Conservation (phyloP, 1,284 basidiomycete genomes). For the Tylopilus orsonianus region DNA sequence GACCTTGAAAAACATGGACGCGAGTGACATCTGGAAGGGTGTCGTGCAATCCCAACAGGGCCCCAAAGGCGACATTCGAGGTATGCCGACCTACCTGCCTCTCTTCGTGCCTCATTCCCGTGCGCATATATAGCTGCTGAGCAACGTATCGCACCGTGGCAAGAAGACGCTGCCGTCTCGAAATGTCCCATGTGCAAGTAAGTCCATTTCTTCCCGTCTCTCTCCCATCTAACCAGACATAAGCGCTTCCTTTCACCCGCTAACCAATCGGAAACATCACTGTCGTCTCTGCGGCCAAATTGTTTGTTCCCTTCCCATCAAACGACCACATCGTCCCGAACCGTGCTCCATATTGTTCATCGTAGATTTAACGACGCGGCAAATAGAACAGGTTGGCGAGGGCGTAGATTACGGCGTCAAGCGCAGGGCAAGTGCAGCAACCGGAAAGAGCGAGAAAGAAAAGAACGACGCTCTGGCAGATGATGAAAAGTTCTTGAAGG, state of each 20-base stretch:
- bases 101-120: constrained; percentile 10
- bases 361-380: constrained; percentile 70
- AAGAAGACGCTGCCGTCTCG: constrained; percentile 75
- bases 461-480: constrained; percentile 39
- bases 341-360: constrained; percentile 80
- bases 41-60: constrained; percentile 46
- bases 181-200: constrained; percentile 87
- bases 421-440: constrained; percentile 36
- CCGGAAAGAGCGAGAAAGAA: constrained; percentile 40
- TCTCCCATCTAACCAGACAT: not conserved
- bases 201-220: constrained; percentile 32
- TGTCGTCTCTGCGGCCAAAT: constrained; percentile 93
- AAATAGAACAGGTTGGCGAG: constrained; percentile 84
- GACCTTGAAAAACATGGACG: constrained; percentile 56
- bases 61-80: constrained; percentile 56
- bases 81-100: constrained; percentile 35
- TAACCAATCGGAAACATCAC: constrained; percentile 95
- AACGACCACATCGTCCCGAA: constrained; percentile 63
- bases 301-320: constrained; percentile 87
- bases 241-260: constrained; percentile 80
- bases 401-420: constrained; percentile 84
- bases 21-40: constrained; percentile 62
- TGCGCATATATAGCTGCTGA: constrained; percentile 61
- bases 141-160: constrained; percentile 94
- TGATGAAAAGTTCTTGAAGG: constrained; percentile 79